Conservation (phyloP, 805 yeast species). For the Groenewaldozyma salmanticensis region DNA sequence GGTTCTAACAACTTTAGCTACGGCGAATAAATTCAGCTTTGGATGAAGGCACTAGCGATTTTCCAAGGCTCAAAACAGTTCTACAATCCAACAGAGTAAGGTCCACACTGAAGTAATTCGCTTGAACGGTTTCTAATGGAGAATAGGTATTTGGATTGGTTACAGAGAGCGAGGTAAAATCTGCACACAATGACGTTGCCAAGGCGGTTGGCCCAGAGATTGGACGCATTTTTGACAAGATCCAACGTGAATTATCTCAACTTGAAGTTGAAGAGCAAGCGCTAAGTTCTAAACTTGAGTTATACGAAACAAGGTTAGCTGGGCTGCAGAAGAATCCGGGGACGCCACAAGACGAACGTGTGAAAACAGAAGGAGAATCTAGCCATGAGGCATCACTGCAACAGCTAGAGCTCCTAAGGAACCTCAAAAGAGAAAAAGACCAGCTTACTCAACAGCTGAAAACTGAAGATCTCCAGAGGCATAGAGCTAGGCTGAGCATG, state of each 20-base stretch:
- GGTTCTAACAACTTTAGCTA: too few relatives aligned
- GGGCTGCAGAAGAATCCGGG: constrained; percentile 8
- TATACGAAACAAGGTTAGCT: constrained; percentile 21
- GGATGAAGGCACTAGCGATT: constrained; percentile 12
- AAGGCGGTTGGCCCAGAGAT: constrained; percentile 24
- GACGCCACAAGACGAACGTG: constrained; percentile 5
- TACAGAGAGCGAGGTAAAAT: constrained; percentile 19
- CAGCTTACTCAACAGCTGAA: constrained; percentile 17
- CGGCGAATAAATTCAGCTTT: constrained; percentile 7
- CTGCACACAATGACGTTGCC: constrained; percentile 17
- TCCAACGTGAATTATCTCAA: constrained; percentile 18
- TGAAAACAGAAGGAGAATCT: too few relatives aligned
- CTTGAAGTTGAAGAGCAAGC: constrained; percentile 20
- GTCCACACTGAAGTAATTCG: not conserved
- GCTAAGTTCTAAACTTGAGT: constrained; percentile 19
- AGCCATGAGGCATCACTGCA: constrained; percentile 5
- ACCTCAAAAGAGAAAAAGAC: constrained; percentile 15
- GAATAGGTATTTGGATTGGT: constrained; percentile 20
- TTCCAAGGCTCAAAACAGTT: constrained; percentile 17
- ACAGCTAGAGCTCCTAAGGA: constrained; percentile 11
- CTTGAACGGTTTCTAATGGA: not conserved
- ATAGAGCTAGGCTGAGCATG: constrained; percentile 15
- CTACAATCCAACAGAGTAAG: constrained; percentile 15
- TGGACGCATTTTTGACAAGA: constrained; percentile 14
- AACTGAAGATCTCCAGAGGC: constrained; percentile 16